Evolutionary conservation across 2,329 filamentous ascomycete genomes (phyloP).

Genomic region (Clarireedia homoeocarpa): DNA sequence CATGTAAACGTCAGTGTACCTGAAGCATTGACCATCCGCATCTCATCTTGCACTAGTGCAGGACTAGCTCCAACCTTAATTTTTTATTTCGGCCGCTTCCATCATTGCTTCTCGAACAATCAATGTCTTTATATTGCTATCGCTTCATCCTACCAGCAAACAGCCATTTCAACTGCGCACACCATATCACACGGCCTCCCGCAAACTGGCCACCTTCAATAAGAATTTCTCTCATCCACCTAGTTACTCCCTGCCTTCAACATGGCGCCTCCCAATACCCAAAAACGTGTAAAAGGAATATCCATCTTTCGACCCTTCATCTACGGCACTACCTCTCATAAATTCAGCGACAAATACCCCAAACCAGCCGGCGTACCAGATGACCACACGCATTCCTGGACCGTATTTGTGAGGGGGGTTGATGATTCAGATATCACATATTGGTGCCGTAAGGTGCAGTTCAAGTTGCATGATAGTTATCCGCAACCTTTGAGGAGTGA

Average conservation of each 20-base stretch:
- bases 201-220: neutral
- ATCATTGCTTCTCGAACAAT: neutral
- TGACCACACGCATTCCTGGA: slow-evolving; percentile 96
- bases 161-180: slow-evolving; percentile 1
- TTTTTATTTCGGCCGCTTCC: neutral
- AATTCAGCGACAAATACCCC: slow-evolving; percentile 69
- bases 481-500: slow-evolving; percentile 76
- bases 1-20: slow-evolving; percentile 2
- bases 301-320: slow-evolving; percentile 60
- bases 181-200: neutral
- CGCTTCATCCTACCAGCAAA: neutral
- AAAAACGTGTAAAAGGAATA: slow-evolving; percentile 57
- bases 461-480: slow-evolving; percentile 97
- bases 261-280: slow-evolving; percentile 52
- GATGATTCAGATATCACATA: slow-evolving; percentile 88
- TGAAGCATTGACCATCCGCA: slow-evolving; percentile 11
- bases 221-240: neutral
- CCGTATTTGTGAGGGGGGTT: slow-evolving; percentile 84
- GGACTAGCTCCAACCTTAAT: slow-evolving; percentile 9
- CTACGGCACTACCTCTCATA: slow-evolving; percentile 72
- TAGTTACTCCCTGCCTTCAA: neutral
- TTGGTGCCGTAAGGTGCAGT: slow-evolving; percentile 95
- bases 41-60: neutral
- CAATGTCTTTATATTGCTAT: neutral
- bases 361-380: slow-evolving; percentile 69